Percentiles rank a stretch among this genome's conserved stretches.
phyloP scores from a whole-genome alignment of 2,329 filamentous ascomycete genomes.

The Claviceps sp. region DNA sequence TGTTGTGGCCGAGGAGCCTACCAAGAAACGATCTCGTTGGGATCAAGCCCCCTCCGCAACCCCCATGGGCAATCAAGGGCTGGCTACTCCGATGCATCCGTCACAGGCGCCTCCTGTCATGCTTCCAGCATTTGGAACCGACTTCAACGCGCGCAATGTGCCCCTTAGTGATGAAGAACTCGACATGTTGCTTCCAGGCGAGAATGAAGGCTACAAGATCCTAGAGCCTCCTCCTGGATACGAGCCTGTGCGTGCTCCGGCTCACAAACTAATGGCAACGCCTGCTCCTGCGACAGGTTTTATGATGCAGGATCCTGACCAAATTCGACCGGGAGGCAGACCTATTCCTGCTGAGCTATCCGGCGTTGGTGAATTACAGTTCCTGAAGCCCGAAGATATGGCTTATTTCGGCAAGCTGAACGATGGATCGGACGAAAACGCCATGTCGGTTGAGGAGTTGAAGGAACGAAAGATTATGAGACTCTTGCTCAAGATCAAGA shows the following conservation, averaged over 20 bases:
- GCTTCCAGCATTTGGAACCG: constrained; percentile 62
- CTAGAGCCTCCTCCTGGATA: constrained; percentile 86
- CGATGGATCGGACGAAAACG: constrained; percentile 83
- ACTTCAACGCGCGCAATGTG: constrained; percentile 61
- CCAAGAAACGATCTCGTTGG: constrained; percentile 77
- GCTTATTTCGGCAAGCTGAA: constrained; percentile 96
- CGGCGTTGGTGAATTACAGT: constrained; percentile 88
- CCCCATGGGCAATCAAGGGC: constrained; percentile 57
- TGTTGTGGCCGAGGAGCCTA: constrained; percentile 39
- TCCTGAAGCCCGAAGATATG: constrained; percentile 98
- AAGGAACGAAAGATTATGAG: constrained; percentile 99
- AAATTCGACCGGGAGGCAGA: constrained; percentile 68
- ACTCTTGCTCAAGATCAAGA: constrained; percentile 93
- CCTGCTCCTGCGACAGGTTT: constrained; percentile 71
- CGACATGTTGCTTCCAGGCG: constrained; percentile 76
- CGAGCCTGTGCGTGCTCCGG: constrained; percentile 63
- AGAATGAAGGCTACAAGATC: constrained; percentile 84
- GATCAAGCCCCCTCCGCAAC: constrained; percentile 78
- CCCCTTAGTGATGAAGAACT: constrained; percentile 88
- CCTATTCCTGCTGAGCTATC: constrained; percentile 91
- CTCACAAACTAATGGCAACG: constrained; percentile 62
- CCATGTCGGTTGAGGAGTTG: constrained; percentile 82
- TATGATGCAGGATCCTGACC: constrained; percentile 94
- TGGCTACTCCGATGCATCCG: constrained; percentile 65
- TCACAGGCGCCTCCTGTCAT: constrained; percentile 37